A percentile compares a stretch with the other conserved stretches of the same genome.
Conservation (phyloP, 2,329 filamentous ascomycete species). For the Lachnum nothofagi region DNA sequence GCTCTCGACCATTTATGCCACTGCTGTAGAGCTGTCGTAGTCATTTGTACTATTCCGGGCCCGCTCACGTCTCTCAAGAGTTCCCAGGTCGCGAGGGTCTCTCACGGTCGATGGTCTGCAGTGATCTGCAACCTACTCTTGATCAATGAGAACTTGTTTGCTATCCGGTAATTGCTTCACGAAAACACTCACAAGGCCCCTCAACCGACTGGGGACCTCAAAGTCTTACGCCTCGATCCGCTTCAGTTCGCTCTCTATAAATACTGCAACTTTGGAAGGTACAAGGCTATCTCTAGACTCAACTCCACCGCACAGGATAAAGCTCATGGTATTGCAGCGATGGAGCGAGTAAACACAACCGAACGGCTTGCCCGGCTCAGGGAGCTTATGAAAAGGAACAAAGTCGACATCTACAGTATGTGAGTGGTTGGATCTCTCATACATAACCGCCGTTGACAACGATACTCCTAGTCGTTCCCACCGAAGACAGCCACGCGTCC, state of each 20-base stretch:
- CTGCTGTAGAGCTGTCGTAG: background rate
- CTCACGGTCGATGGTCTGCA: background rate
- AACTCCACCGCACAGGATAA: background rate
- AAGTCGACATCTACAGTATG: slow-evolving; percentile 88
- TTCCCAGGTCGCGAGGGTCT: background rate
- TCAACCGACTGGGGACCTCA: slow-evolving; percentile 5
- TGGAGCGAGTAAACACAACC: slow-evolving; percentile 76
- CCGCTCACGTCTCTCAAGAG: background rate
- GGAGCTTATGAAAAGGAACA: slow-evolving; percentile 78
- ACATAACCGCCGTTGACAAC: slow-evolving; percentile 19
- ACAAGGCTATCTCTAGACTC: background rate
- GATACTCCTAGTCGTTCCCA: slow-evolving; percentile 72
- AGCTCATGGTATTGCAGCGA: slow-evolving; percentile 33
- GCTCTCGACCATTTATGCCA: no score
- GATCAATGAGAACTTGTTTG: slow-evolving; percentile 15
- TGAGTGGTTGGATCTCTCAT: slow-evolving; percentile 24
- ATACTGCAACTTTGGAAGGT: background rate
- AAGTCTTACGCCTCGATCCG: slow-evolving; percentile 23
- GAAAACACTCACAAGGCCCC: slow-evolving; percentile 5
- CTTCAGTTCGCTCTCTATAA: slow-evolving; percentile 18
- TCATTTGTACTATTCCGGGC: background rate
- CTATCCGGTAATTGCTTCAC: no score
- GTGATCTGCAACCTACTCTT: background rate
- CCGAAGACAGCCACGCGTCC: slow-evolving; percentile 94
- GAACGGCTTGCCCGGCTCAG: slow-evolving; percentile 71